phyloP scores from a whole-genome alignment of 129 eudicot species.

The Centrapalus pauciflorus region DNA sequence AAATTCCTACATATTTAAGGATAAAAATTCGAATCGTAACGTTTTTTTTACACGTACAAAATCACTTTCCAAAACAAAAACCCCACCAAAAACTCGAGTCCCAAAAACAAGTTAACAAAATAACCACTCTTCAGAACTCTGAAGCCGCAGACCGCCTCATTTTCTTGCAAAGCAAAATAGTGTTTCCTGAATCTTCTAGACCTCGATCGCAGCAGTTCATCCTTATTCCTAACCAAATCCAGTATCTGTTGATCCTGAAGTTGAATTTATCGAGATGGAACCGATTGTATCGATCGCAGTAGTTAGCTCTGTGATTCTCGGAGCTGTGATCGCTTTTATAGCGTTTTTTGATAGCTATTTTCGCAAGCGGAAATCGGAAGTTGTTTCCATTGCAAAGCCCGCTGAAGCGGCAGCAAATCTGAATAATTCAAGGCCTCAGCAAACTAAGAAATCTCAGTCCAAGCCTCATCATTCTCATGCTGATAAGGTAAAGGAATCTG shows the following conservation, averaged over 20 bases:
- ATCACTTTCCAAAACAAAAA: too few species aligned
- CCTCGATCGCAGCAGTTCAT: conserved; percentile 3
- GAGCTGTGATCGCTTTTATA: conserved; percentile 63
- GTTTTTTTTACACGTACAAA: too few species aligned
- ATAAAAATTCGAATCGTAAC: too few species aligned
- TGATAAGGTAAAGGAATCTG: conserved; percentile 56
- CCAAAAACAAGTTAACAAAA: too few species aligned
- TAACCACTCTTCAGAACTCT: too few species aligned
- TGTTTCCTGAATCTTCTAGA: background rate
- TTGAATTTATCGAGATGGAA: conserved; percentile 37
- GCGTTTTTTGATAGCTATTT: conserved; percentile 64
- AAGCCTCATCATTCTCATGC: conserved; percentile 73
- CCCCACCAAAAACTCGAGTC: too few species aligned
- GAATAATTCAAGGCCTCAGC: conserved; percentile 45
- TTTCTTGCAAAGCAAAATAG: background rate
- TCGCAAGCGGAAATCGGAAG: conserved; percentile 56
- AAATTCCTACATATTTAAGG: too few species aligned
- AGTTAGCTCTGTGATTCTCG: conserved; percentile 44
- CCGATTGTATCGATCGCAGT: conserved; percentile 37
- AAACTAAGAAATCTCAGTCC: conserved; percentile 49
- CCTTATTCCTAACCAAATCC: background rate
- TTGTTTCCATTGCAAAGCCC: conserved; percentile 56
- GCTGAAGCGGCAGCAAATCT: conserved; percentile 22
- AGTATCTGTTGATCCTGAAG: background rate
- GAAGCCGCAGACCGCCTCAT: background rate